Base-by-base conservation (phyloP, 192 early-diverging fungal genomes). In the Thamnidium elegans region DNA sequence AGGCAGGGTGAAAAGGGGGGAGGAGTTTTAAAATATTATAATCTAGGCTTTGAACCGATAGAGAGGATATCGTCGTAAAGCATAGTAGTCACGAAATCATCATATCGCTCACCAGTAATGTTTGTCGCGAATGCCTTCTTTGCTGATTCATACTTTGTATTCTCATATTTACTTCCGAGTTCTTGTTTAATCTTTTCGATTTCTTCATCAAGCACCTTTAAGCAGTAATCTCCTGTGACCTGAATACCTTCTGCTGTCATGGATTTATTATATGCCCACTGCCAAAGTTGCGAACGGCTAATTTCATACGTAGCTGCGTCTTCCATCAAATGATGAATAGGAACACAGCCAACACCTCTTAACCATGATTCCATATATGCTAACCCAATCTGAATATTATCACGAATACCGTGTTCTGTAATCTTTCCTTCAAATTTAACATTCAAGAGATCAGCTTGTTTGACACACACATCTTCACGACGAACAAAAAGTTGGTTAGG, bases 221-320 rank as follows among this genome's bases (percentile, higher is more conserved):
- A 79, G 21, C 94, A 75, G 58, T 80, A 91, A 61, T 90, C 85
- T 1, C 91, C 84, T 2, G 92, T 95, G 39, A 98, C 80, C 42
- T 76, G 82, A 26, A 86, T 81, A 46, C 93, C 93, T 31, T 95
- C 90, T 36, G 80, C 78, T 7, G 93, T 95, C 67, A 83, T 85
- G 47, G 89, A 81, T 31, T 80, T 72, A 74, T 98, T 93, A 70
- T 83, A 86, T 36, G 90, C 94, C 96, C 96, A 98, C 82, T 98
- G 96, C 91, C 91, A 98, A 7, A 98, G 74, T 81, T 98, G 96
- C 30, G 91, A 92, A 60, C 96, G 89, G 3, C 92, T 94, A 65
- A 98, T 98, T 83, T 98, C 96, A 45, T 94, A 94, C 1, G 96
- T 98, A 15, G 96, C 95, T 8, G 95, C 95, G 61, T 98, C 95